phyloP scores from a whole-genome alignment of 768 basidiomycete genomes.

The Mycena kentingensis region DNA sequence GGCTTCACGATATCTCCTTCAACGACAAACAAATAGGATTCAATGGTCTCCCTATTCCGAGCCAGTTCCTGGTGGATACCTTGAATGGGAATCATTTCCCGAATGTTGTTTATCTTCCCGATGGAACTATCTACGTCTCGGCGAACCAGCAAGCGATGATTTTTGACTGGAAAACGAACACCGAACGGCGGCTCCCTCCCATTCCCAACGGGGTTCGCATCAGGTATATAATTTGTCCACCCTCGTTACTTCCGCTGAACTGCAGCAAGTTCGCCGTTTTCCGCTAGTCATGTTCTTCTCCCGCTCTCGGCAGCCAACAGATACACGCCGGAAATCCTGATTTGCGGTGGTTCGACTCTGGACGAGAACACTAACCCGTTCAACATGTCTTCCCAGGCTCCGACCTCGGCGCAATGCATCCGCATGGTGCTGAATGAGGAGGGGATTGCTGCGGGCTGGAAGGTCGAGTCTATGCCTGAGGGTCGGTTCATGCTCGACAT shows the following conservation, averaged over 20 bases:
- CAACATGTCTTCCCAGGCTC: constrained; percentile 25
- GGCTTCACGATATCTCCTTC: constrained; percentile 20
- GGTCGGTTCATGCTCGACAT: constrained; percentile 36
- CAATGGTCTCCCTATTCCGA: constrained; percentile 22
- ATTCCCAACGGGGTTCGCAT: constrained; percentile 38
- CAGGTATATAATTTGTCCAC: neutral
- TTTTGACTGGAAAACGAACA: constrained; percentile 34
- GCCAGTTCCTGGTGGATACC: constrained; percentile 6
- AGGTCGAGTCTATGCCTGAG: constrained; percentile 35
- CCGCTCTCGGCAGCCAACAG: constrained; percentile 31
- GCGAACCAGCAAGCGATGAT: constrained; percentile 39
- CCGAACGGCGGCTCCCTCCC: constrained; percentile 35
- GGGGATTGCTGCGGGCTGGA: constrained; percentile 39
- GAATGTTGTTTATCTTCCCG: constrained; percentile 39
- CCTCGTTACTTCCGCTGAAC: constrained; percentile 2
- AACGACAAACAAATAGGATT: constrained; percentile 20
- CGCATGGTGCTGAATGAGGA: constrained; percentile 32
- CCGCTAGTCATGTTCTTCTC: constrained; percentile 31
- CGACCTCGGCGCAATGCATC: constrained; percentile 35
- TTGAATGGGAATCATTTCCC: constrained; percentile 19
- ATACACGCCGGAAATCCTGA: constrained; percentile 33
- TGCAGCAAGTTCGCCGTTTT: constrained; percentile 30
- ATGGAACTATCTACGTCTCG: constrained; percentile 41
- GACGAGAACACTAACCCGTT: constrained; percentile 17
- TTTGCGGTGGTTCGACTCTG: constrained; percentile 32